Evolutionary conservation across 495 filamentous ascomycete genomes (phyloP), one percentile per base, ranked within the genome.

Genomic region (Sphaerosporella brunnea): DNA sequence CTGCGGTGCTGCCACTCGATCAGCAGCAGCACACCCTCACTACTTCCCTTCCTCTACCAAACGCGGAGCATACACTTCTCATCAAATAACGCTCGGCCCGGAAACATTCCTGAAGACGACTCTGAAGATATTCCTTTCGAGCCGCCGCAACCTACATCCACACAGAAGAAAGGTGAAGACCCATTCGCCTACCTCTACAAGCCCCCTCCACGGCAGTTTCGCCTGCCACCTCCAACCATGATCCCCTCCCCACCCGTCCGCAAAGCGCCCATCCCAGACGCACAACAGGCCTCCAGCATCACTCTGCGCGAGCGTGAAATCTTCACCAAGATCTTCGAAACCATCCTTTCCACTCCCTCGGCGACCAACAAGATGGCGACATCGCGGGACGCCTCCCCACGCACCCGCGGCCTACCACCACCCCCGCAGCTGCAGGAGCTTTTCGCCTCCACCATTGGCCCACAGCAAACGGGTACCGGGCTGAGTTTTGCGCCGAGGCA

Each of bases 311-410:
- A 61, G 16, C 53, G 58, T 4, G 47, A 56, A 25, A 56, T 61
- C 45, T 61, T 61, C 40, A 47, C 57, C n/a, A 36, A 46, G 20
- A 61, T 61, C 23, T 61, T 61, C n/a, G 47, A 61, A 21, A 42
- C 43, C 16, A 60, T 61, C 39, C 53, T 61, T 4, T 53, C 53
- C 3, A 16, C 36, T 2, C 41, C 41, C n/a, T 23, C 41, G 3
- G 20, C 24, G 19, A 34, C 43, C n/a, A 34, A 23, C 19, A 4
- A n/a, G 2, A 2, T 2, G 15, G 35, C 36, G 1, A 2, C n/a
- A 1, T 25, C 35, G 2, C 4, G 8, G 1, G 45, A 37, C n/a
- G 18, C 43, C 1, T 2, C 15, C 15, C 43, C 43, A 2, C 15
- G 15, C 16, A n/a, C 43, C 43, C 18, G 18, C 4, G 15, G 15